A percentile compares a stretch with the other conserved stretches of the same genome.
These are phyloP conservation scores for Starmerella bacillaris DNA, from an alignment of 805 yeast species.

Conservation along the genomic window DNA sequence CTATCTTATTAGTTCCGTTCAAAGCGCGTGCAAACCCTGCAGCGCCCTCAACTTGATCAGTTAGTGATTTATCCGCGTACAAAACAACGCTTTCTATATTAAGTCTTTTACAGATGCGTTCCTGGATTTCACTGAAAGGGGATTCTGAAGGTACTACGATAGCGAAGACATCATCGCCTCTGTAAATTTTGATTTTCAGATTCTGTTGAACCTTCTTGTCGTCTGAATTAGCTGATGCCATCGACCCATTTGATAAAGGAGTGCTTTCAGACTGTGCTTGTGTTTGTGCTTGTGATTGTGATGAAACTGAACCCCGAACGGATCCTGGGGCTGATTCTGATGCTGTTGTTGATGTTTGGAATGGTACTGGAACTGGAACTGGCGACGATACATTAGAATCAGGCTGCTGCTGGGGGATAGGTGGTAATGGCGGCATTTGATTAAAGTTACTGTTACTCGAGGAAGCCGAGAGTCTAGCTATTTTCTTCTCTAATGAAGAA, in stretches of 20 bases:
- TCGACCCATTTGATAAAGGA: background rate
- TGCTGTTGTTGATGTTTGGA: background rate
- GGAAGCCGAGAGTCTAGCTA: background rate
- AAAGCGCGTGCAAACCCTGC: slow-evolving; percentile 19
- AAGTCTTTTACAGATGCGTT: slow-evolving; percentile 22
- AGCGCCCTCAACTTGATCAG: slow-evolving; percentile 17
- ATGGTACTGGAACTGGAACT: background rate
- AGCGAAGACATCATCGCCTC: slow-evolving; percentile 25
- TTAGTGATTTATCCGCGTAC: slow-evolving; percentile 17
- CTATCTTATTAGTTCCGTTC: slow-evolving; percentile 20
- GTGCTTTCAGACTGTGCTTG: too few species aligned
- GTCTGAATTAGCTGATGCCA: background rate
- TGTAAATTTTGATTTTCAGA: slow-evolving; percentile 25
- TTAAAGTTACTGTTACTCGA: background rate
- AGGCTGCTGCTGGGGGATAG: background rate
- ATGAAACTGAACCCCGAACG: too few species aligned
- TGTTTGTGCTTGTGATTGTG: too few species aligned
- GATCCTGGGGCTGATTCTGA: too few species aligned
- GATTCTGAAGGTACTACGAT: slow-evolving; percentile 23
- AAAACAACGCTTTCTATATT: slow-evolving; percentile 18
- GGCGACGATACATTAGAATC: background rate
- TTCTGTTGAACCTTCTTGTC: background rate
- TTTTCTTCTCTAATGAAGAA: background rate
- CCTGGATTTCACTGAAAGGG: slow-evolving; percentile 19
- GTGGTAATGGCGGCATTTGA: too few species aligned